phyloP scores from a whole-genome alignment of 1,139 yeast species.

The Entelexis sorbosivorans region DNA sequence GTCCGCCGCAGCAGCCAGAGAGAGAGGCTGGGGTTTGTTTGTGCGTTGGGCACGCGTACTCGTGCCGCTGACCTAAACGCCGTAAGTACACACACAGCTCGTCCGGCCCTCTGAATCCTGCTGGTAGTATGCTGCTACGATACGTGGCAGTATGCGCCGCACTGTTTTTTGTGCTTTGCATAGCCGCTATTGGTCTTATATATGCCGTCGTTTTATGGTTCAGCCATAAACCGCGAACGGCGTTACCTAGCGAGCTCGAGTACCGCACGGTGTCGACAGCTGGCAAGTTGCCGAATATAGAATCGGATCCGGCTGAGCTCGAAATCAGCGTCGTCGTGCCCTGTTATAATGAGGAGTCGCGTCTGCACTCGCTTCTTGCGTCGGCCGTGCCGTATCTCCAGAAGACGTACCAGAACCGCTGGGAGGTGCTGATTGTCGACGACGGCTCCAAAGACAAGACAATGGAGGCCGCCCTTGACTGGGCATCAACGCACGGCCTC shows the following conservation, averaged over 20 bases:
- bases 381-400: conserved; percentile 58
- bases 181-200: not conserved
- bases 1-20: no score
- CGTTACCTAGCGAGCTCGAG: conserved; percentile 41
- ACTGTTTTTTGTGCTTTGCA: not conserved
- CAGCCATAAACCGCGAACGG: conserved; percentile 55
- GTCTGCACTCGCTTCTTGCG: conserved; percentile 64
- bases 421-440: conserved; percentile 79
- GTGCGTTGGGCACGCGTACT: not conserved
- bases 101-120: not conserved
- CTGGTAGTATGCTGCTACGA: not conserved
- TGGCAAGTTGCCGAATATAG: conserved; percentile 31
- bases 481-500: conserved; percentile 40
- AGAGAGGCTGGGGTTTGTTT: not conserved
- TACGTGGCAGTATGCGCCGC: not conserved
- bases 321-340: conserved; percentile 74
- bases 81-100: not conserved
- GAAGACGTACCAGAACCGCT: conserved; percentile 31
- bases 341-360: conserved; percentile 71
- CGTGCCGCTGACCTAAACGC: conserved; percentile 4
- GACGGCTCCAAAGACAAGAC: conserved; percentile 88
- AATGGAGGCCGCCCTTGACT: conserved; percentile 52
- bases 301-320: conserved; percentile 25
- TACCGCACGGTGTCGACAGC: conserved; percentile 29
- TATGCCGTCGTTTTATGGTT: conserved; percentile 25